phyloP scores from a whole-genome alignment of 768 basidiomycete species.

The Kwoniella botswanensis region DNA sequence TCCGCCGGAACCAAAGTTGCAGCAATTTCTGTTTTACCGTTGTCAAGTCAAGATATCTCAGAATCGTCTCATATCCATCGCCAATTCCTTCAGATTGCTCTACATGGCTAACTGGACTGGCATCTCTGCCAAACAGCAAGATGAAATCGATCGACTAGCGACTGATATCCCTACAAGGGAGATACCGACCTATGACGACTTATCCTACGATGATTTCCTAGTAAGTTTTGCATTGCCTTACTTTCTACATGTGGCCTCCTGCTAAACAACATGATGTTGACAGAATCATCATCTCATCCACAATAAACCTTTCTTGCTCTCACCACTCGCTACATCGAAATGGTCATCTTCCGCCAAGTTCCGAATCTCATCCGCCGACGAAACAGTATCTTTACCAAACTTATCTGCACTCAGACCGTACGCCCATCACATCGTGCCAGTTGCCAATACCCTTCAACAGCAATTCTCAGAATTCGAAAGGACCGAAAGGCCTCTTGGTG shows the following conservation, averaged over 20 bases:
- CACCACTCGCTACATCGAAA: slow-evolving; percentile 18
- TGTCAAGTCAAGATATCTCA: no score
- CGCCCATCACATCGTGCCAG: slow-evolving; percentile 48
- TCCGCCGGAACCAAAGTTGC: no score
- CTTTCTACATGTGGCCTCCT: neutral
- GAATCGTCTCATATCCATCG: no score
- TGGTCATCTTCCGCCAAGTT: slow-evolving; percentile 32
- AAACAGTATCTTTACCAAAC: slow-evolving; percentile 29
- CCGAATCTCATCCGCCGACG: neutral
- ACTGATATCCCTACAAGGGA: slow-evolving; percentile 14
- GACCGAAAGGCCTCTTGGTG: slow-evolving; percentile 39
- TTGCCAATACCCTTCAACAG: slow-evolving; percentile 45
- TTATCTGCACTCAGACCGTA: slow-evolving; percentile 39
- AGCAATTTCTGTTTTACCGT: no score
- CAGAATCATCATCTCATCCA: slow-evolving; percentile 45
- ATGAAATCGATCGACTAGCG: neutral
- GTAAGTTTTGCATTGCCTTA: slow-evolving; percentile 11
- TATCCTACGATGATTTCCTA: slow-evolving; percentile 32
- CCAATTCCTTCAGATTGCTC: no score
- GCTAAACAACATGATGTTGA: neutral
- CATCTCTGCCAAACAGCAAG: slow-evolving; percentile 3
- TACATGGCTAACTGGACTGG: slow-evolving; percentile 18
- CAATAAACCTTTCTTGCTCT: slow-evolving; percentile 44
- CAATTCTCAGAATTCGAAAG: slow-evolving; percentile 55
- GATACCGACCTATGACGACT: slow-evolving; percentile 36